Percentiles rank a stretch among this genome's conserved stretches.
Evolutionary conservation across 805 yeast genomes (phyloP).

Genomic region (Clavispora carvajalis): DNA sequence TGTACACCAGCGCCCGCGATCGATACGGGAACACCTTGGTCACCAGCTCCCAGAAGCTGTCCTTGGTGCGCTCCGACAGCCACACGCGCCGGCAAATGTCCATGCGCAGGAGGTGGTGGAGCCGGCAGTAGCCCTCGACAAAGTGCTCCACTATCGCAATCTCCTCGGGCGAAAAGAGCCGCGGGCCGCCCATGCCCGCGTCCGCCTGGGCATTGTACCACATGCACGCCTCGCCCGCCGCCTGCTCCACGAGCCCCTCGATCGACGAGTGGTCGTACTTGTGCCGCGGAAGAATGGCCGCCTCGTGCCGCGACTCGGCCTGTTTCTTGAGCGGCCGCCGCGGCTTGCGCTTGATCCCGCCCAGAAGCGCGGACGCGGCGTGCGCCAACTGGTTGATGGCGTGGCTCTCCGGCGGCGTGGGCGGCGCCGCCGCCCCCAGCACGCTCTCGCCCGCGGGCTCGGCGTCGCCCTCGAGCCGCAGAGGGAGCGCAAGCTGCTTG

Average conservation of each 20-base stretch:
- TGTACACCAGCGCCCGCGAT: conserved; percentile 84
- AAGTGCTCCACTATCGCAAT: conserved; percentile 66
- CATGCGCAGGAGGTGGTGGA: conserved; percentile 56
- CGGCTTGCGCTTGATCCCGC: conserved; percentile 2
- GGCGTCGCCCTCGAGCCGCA: neutral
- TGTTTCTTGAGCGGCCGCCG: conserved; percentile 8
- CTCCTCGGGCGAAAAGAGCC: conserved; percentile 60
- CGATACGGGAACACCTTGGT: conserved; percentile 78
- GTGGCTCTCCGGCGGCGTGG: conserved; percentile 1
- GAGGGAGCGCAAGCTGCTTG: conserved; percentile 27
- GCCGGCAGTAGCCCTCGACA: conserved; percentile 60
- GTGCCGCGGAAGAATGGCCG: conserved; percentile 5
- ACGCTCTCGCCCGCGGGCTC: neutral
- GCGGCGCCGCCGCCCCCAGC: neutral
- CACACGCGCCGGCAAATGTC: conserved; percentile 82
- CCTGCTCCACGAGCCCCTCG: conserved; percentile 32
- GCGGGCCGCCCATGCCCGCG: conserved; percentile 24
- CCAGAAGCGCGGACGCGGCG: conserved; percentile 22
- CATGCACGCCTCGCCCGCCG: conserved; percentile 26
- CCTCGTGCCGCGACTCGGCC: conserved; percentile 1
- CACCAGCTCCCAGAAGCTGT: conserved; percentile 82
- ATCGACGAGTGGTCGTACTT: conserved; percentile 25
- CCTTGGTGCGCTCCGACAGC: conserved; percentile 80
- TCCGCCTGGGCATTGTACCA: conserved; percentile 29
- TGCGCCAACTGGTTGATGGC: conserved; percentile 28